phyloP scores from a whole-genome alignment of 2,329 filamentous ascomycete genomes.

The Monosporascus sp. region DNA sequence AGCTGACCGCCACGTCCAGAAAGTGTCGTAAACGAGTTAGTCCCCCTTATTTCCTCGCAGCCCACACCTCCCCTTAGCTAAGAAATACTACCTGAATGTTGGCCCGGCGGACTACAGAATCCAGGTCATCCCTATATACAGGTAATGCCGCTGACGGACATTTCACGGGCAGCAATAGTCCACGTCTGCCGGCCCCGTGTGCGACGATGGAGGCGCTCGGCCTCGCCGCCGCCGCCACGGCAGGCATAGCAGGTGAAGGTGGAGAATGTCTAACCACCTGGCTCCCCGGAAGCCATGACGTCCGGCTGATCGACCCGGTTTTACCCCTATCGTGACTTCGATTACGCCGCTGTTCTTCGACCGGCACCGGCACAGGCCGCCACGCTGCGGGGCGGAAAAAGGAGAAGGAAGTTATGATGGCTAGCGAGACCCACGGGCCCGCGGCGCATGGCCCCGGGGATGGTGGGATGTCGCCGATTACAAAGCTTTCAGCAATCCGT shows the following conservation, averaged over 20 bases:
- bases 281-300: not conserved
- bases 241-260: not conserved
- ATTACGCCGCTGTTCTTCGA: not conserved
- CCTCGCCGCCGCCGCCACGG: not conserved
- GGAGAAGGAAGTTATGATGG: not conserved
- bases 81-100: too few relatives aligned
- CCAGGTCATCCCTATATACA: too few relatives aligned
- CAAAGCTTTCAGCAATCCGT: too few relatives aligned
- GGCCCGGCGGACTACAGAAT: too few relatives aligned
- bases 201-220: not conserved
- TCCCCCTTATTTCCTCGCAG: too few relatives aligned
- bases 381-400: not conserved
- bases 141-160: not conserved
- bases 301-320: not conserved
- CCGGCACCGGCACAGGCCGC: not conserved
- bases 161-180: not conserved
- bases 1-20: too few relatives aligned
- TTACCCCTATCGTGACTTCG: not conserved
- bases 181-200: not conserved
- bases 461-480: too few relatives aligned
- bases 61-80: too few relatives aligned
- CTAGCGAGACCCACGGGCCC: too few relatives aligned
- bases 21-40: too few relatives aligned
- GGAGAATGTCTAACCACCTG: not conserved
- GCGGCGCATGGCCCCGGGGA: accelerated